Percentiles rank a stretch among this genome's conserved stretches.
Evolutionary conservation across 306 rosid species (phyloP).

Genomic region (Alnus glutinosa): DNA sequence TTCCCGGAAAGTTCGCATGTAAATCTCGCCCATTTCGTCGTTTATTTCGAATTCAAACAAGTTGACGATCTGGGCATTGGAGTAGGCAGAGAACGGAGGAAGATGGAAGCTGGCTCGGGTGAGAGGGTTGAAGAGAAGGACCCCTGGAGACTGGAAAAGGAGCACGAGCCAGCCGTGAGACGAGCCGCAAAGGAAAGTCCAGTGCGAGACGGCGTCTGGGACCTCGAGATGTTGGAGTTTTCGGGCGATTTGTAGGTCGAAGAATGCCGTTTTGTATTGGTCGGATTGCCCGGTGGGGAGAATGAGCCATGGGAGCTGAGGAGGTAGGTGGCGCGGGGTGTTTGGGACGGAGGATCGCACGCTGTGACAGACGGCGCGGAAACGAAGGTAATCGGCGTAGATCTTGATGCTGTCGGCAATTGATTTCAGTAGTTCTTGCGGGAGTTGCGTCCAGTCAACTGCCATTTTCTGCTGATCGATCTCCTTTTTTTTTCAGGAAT

Average conservation of each 20-base stretch:
- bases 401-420: constrained; percentile 38
- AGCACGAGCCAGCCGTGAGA: constrained; percentile 67
- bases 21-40: constrained; percentile 27
- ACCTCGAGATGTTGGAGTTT: constrained; percentile 54
- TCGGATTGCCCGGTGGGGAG: constrained; percentile 39
- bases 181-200: constrained; percentile 62
- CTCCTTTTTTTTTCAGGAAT: background rate
- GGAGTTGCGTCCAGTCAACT: constrained; percentile 54
- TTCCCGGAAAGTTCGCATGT: constrained; percentile 36
- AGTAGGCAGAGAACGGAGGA: constrained; percentile 63
- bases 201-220: constrained; percentile 45
- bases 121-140: constrained; percentile 59
- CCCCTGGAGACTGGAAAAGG: constrained; percentile 50
- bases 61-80: constrained; percentile 50
- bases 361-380: constrained; percentile 47
- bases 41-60: constrained; percentile 55
- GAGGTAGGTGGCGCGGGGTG: constrained; percentile 60
- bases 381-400: constrained; percentile 55
- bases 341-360: constrained; percentile 46
- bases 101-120: constrained; percentile 46
- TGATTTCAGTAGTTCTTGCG: constrained; percentile 47
- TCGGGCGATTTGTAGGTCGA: constrained; percentile 40
- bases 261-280: constrained; percentile 45
- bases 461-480: constrained; percentile 24
- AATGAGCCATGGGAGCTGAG: constrained; percentile 73